Evolutionary conservation across 352 stramenopile genomes (phyloP), one percentile per base, ranked within the genome.

Genomic region (Bremia lactucae): DNA sequence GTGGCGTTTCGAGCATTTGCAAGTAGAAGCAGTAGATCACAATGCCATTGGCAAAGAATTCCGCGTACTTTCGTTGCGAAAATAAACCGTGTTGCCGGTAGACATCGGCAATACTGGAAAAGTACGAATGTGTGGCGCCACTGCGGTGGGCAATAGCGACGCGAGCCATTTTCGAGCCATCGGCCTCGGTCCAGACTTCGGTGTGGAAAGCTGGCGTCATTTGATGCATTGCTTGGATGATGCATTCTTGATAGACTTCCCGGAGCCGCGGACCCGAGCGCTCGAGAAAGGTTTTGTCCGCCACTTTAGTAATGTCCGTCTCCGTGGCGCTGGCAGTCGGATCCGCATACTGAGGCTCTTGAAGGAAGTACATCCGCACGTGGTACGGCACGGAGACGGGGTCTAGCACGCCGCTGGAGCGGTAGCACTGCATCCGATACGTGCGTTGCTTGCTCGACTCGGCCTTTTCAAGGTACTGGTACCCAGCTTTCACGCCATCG

Each of bases 11-110:
- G 11, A 90, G 62, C 61, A 73, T 68, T 46, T 87, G 73, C 23
- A 90, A 46, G 70, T 90, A 90, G 46, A 90, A 90, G 16, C 62
- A 70, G 59, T 90, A 90, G 46, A 90, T 68, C 20, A 90, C 78
- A 35, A 85, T 75, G 34, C 78, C 78, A 43, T 90, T 90, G 40
- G 72, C 82, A 50, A 90, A 87, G 55, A 86, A 87, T 48, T 90
- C 78, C 34, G 67, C 68, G 55, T 90, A 90, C 63, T 90, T 90
- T 49, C 78, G 70, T 49, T 78, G 73, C 43, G 74, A 72, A 58
- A 87, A 90, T 31, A 90, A 64, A 2, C 78, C 78, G 55, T 87
- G 73, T 56, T 86, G 74, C 33, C 78, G 74, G 66, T 90, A 90
- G 10, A 90, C 72, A 31, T 90, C 74, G 16, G 78, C 78, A 47